These are phyloP conservation scores for Pseudogymnoascus sp. DNA, from an alignment of 2,329 filamentous ascomycete species.

Conservation along the genomic window DNA sequence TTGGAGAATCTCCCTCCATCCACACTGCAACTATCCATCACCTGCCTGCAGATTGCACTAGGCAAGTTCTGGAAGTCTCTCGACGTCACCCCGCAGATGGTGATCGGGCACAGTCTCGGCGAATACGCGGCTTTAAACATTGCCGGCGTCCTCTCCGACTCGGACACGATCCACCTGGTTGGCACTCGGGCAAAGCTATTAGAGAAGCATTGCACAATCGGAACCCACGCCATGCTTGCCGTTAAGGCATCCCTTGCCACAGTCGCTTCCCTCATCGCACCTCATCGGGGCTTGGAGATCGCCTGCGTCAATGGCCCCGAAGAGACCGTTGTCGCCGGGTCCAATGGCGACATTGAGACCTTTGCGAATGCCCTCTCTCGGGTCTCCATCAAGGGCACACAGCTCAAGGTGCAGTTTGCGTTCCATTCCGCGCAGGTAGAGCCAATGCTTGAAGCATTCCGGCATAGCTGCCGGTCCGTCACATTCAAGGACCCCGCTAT, in stretches of 20 bases:
- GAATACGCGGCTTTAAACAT: constrained; percentile 66
- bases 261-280: constrained; percentile 27
- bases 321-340: constrained; percentile 62
- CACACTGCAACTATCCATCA: constrained; percentile 44
- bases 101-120: constrained; percentile 58
- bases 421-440: constrained; percentile 61
- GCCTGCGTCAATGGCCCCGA: constrained; percentile 71
- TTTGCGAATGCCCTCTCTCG: constrained; percentile 42
- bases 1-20: constrained; percentile 41
- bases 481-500: constrained; percentile 49
- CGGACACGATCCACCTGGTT: constrained; percentile 64
- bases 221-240: constrained; percentile 60
- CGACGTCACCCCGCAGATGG: constrained; percentile 46
- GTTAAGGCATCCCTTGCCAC: constrained; percentile 40
- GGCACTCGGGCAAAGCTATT: constrained; percentile 59
- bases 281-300: constrained; percentile 26
- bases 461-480: constrained; percentile 43
- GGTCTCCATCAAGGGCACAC: constrained; percentile 50
- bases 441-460: constrained; percentile 53
- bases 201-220: constrained; percentile 55
- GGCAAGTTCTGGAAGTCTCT: constrained; percentile 46
- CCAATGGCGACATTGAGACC: constrained; percentile 46
- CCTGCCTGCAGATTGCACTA: constrained; percentile 47
- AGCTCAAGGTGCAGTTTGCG: constrained; percentile 56
- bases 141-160: constrained; percentile 61